Evolutionary conservation across 2,329 filamentous ascomycete genomes (phyloP), one percentile per base, ranked within the genome.

Genomic region (Xylariaceae sp.): DNA sequence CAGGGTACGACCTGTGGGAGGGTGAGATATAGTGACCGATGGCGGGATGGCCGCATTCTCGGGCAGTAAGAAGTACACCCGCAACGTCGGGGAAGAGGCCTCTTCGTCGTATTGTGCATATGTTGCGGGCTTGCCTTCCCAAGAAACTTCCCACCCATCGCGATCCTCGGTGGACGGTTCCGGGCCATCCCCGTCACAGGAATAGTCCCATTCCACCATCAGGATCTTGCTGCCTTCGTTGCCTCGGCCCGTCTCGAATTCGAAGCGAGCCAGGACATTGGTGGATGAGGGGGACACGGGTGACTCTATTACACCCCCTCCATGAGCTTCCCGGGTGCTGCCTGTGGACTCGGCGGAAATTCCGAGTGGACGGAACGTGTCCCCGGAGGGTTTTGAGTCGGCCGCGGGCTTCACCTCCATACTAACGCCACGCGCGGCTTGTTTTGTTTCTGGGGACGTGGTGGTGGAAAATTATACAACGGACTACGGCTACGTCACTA

Each of bases 191-290:
- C 72, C 73, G 63, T 59, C 58, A 86, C 80, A 31, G 27, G 46
- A 41, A 34, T 35, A 43, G 41, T 48, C 43, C 88, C 88, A 95
- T 61, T 95, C 88, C 27, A 94, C 82, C 87, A 95, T 92, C 52
- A 95, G 68, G 47, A 95, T 82, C 68, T 94, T 95, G 47, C 87
- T 94, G 28, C 88, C 88, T 49, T 89, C 83, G 54, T 87, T 86
- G 34, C 79, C 83, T 59, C 76, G 77, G 24, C 81, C 83, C 1
- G 77, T 71, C 63, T 89, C 84, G 58, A 94, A 94, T 60, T 95
- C 88, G 63, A 94, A 95, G 43, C 88, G 81, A 31, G 87, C 83
- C 31, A 88, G 70, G n/a, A 82, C 82, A 40, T 64, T 45, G 13
- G 59, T 51, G 9, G 69, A 68, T 3, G 70, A 63, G 43, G 67